Percentiles rank a stretch among this genome's conserved stretches.
phyloP scores from a whole-genome alignment of 2,329 filamentous ascomycete genomes.

The Ophiostoma fasciatum region DNA sequence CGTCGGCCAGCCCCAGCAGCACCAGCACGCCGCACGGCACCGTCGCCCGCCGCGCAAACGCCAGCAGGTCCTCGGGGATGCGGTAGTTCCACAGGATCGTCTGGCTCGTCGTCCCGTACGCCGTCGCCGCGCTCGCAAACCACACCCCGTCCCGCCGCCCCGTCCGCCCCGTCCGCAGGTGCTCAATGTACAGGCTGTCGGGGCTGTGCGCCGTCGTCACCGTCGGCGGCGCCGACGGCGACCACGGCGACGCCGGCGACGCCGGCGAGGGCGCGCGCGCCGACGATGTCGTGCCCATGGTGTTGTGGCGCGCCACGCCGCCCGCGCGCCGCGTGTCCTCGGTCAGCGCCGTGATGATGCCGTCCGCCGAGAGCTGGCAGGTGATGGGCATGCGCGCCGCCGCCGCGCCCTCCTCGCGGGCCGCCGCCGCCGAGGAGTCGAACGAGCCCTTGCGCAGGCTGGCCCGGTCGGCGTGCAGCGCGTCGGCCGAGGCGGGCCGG shows the following conservation, averaged over 20 bases:
- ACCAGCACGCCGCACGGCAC: slow-evolving; percentile 46
- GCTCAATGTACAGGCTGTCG: slow-evolving; percentile 30
- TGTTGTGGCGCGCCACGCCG: slow-evolving; percentile 6
- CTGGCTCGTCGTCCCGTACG: slow-evolving; percentile 36
- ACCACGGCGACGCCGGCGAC: too few species aligned
- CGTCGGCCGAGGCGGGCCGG: not conserved
- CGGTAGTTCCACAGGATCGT: slow-evolving; percentile 47
- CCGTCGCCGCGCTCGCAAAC: slow-evolving; percentile 42
- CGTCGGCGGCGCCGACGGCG: not conserved
- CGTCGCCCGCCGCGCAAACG: slow-evolving; percentile 34
- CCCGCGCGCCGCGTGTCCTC: slow-evolving; percentile 17
- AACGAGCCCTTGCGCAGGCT: slow-evolving; percentile 15
- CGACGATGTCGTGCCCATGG: too few species aligned
- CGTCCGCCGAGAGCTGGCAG: slow-evolving; percentile 34
- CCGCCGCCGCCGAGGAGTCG: slow-evolving; percentile 16
- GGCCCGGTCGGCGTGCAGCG: slow-evolving; percentile 4
- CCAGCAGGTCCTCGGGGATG: slow-evolving; percentile 36
- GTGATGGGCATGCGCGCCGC: slow-evolving; percentile 21
- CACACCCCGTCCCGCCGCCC: slow-evolving; percentile 29
- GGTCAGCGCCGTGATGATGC: slow-evolving; percentile 29
- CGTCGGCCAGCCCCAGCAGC: slow-evolving; percentile 33
- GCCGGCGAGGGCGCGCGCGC: too few species aligned
- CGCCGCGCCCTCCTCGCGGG: slow-evolving; percentile 13
- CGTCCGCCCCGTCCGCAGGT: slow-evolving; percentile 22
- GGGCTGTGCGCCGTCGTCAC: slow-evolving; percentile 4